Base-by-base conservation (phyloP, 345 rosid genomes). In the Rhodamnia rubescens region DNA sequence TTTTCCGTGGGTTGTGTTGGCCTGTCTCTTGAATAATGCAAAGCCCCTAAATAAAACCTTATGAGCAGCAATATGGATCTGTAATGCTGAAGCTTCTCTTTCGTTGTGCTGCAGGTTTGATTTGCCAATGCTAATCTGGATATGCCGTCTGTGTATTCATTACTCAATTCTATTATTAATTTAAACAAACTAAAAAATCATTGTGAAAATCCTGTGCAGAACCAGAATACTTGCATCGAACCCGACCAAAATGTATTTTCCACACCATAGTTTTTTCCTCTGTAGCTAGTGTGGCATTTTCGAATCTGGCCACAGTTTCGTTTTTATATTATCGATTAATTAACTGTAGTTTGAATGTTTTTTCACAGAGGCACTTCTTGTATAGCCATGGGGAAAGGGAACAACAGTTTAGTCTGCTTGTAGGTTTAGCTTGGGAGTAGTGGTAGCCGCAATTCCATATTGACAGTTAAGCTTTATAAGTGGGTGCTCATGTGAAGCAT, bases 71-170 rank as follows among this genome's bases (percentile, higher is more conserved):
- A 69, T 36, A 69, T 69, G 80, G 80, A 69, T 69, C 47, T 90
- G 92, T 90, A 89, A 89, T 91, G 90, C 98, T 95, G 95, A 95
- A 97, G 90, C 92, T 90, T 96, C 93, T 94, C 90, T 94, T 94
- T 94, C 93, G 85, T 94, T 95, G 92, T 93, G 91, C 88, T 96
- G 99, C 99, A 97, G 99, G 98, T 97, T 90, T 95, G 92, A 94
- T 94, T 88, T 92, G 93, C 92, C 93, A 92, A 93, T 90, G 98
- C 98, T 95, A 95, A 93, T 90, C 91, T 88, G 95, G 97, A 92
- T 93, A 89, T 90, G 93, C 86, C 91, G 75, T 92, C 97, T 94
- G 93, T 92, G 90, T 89, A 94, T 91, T 92, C 90, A 80, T 90
- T 91, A 90, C 87, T 84, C 88, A 86, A 92, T 91, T 91, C 86